Evolutionary conservation across 805 yeast species (phyloP), one percentile per base, ranked within the genome.

Genomic region (Barnettozyma salicaria): DNA sequence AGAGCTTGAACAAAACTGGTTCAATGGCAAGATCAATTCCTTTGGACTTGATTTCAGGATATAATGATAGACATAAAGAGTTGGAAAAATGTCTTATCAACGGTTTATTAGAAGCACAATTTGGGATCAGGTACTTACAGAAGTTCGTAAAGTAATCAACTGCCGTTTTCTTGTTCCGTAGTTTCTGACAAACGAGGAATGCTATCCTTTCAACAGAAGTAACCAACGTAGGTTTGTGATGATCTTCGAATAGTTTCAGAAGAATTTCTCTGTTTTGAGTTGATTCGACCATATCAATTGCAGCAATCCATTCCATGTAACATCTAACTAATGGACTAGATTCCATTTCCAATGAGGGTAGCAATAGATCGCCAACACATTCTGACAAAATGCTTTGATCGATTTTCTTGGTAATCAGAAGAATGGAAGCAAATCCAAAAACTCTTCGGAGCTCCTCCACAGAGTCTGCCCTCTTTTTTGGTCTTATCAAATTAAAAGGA

Each of bases 71-170:
- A 17, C 83, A 67, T 56, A 88, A 64, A 0, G 96, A 84, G 35
- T 80, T 78, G 0, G 96, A 79, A 44, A 83, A 83, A 59, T 89
- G 97, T 48, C 97, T 75, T 1, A 80, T 73, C 6, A 79, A 62
- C 0, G 95, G 95, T 49, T 85, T 80, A 57, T 85, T 87, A 4
- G 95, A 80, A 0, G 95, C 76, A 7, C 94, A 77, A 31, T 78
- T 74, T 0, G 95, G 81, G 5, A 88, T 56, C 19, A 87, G 51
- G 2, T 67, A 60, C 16, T 72, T 59, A 3, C 79, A 59, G 43
- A 73, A 73, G 1, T 63, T 57, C 10, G 68, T 53, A 32, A 74
- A 60, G 32, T 63, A 63, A 7, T 50, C 34, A 11, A 19, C 22
- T 7, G 31, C 37, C 4, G 50, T 47, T 1, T 56, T 46, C 1